Evolutionary conservation across 1,284 basidiomycete genomes (phyloP), one percentile per base, ranked within the genome.

Genomic region (Puccinia hordei): DNA sequence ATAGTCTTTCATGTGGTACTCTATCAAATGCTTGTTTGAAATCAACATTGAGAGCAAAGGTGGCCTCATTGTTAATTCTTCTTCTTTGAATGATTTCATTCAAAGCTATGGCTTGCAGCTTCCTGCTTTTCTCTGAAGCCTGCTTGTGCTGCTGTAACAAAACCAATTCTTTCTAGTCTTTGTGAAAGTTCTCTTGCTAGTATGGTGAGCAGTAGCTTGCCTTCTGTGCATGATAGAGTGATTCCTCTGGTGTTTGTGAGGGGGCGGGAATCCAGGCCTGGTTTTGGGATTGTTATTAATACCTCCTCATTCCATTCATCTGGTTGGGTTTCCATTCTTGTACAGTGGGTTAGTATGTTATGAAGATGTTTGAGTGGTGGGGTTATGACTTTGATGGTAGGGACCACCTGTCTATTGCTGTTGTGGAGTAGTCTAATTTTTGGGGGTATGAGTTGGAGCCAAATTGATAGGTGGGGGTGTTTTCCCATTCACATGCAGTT

Each of bases 11-110:
- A 59, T 59, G 53, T 59, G 72, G 72, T 22, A 73, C 72, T 24
- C 53, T 55, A 33, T 73, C 53, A 59, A 73, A 73, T 30, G 72
- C 72, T n/a, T 73, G 59, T 41, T 73, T 73, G 24, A 73, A 73
- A 35, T 73, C 72, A 24, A 73, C 24, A 73, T 55, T 59, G 0
- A 73, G 53, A 2, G 35, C 72, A 41, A 38, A 59, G 1, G 72
- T 73, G 5, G 30, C 2, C n/a, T 38, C 0, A 5, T 13, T n/a
- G 9, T 9, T 17, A 24, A 38, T 66, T 4, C 46, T 5, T 66
- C 44, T 27, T 1, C 61, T 12, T 15, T 41, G 61, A 13, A 76
- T 51, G 4, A 66, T 66, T 55, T 66, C 61, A 22, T 9, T 49
- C 5, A 76, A 41, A 3, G 10, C 44, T 13, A 22, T 76, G 74